Evolutionary conservation across 2,329 filamentous ascomycete species (phyloP).

Genomic region (Diaporthe longicolla): DNA sequence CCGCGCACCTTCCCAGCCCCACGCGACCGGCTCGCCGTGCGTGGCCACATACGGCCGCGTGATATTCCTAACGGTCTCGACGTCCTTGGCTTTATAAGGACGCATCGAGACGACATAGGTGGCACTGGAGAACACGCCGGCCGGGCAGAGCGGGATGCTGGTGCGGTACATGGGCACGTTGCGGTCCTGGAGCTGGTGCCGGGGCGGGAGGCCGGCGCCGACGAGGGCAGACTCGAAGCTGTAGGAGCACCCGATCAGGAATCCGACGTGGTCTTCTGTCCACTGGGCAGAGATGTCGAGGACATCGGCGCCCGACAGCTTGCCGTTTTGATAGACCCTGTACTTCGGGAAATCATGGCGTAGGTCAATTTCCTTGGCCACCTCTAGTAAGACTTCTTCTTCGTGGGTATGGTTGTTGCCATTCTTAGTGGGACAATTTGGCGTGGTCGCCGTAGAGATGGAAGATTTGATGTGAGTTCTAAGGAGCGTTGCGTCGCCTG

Average conservation of each 20-base stretch:
- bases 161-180: slow-evolving; percentile 76
- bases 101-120: slow-evolving; percentile 76
- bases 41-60: slow-evolving; percentile 69
- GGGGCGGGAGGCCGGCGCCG: slow-evolving; percentile 63
- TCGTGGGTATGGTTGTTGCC: background rate
- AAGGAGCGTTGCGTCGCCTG: slow-evolving; percentile 55
- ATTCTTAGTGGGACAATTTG: background rate
- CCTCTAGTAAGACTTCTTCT: slow-evolving; percentile 41
- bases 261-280: slow-evolving; percentile 71
- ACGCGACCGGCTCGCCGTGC: slow-evolving; percentile 75
- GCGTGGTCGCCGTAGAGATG: background rate
- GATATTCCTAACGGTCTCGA: slow-evolving; percentile 67
- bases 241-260: slow-evolving; percentile 75
- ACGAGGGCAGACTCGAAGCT: slow-evolving; percentile 72
- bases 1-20: slow-evolving; percentile 71
- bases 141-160: slow-evolving; percentile 66
- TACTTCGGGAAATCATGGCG: slow-evolving; percentile 71
- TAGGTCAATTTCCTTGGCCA: slow-evolving; percentile 65
- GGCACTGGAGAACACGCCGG: slow-evolving; percentile 69
- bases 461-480: slow-evolving; percentile 52
- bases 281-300: slow-evolving; percentile 65
- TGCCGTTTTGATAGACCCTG: slow-evolving; percentile 68
- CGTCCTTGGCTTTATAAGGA: slow-evolving; percentile 63
- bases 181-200: slow-evolving; percentile 62
- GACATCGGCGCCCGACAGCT: slow-evolving; percentile 54